A percentile compares a stretch with the other conserved stretches of the same genome.
These are phyloP conservation scores for Salix udensis DNA, from an alignment of 345 rosid genomes.

Conservation along the genomic window DNA sequence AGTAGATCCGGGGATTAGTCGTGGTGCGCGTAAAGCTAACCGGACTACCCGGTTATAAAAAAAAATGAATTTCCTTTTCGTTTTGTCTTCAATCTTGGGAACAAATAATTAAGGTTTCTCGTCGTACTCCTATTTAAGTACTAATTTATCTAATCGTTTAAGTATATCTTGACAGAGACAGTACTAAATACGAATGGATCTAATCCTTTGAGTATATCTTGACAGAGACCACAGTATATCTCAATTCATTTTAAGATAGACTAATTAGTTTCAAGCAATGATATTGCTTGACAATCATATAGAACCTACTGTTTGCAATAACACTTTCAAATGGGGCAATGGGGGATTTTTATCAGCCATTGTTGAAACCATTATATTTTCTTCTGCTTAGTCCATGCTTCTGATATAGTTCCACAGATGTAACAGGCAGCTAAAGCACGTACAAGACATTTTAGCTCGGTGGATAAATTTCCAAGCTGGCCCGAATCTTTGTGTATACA, in stretches of 20 bases:
- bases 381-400: neutral
- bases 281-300: too few relatives aligned
- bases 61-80: neutral
- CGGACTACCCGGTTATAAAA: too few relatives aligned
- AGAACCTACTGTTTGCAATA: neutral
- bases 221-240: too few relatives aligned
- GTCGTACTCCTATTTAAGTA: too few relatives aligned
- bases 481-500: neutral
- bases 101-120: neutral
- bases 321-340: neutral
- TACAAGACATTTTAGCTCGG: neutral
- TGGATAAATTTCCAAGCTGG: neutral
- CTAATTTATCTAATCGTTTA: too few relatives aligned
- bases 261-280: too few relatives aligned
- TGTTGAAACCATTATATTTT: neutral
- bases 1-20: too few relatives aligned
- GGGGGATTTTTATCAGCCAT: neutral
- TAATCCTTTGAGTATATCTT: too few relatives aligned
- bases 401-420: neutral
- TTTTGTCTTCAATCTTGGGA: slow-evolving; percentile 7
- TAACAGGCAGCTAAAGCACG: neutral
- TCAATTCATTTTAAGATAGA: too few relatives aligned
- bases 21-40: too few relatives aligned
- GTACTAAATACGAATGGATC: too few relatives aligned
- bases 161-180: too few relatives aligned